Evolutionary conservation across 1,139 yeast species (phyloP).

Genomic region (Ashbya aceris): DNA sequence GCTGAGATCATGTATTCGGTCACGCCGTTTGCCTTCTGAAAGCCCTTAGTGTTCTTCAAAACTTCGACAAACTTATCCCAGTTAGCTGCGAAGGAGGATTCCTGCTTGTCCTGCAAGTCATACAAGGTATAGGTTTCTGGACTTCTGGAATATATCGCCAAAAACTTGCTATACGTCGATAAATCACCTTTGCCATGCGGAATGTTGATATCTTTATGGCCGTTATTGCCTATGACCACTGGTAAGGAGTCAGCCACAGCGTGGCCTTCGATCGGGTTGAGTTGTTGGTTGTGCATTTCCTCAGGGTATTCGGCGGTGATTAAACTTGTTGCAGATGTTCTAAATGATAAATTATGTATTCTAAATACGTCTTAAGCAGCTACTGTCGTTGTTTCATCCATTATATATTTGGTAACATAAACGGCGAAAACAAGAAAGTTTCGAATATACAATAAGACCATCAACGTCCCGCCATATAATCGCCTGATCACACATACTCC

Average conservation of each 20-base stretch:
- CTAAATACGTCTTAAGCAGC: no score
- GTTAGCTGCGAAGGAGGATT: conserved; percentile 19
- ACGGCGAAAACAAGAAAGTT: background rate
- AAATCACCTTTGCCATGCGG: conserved; percentile 17
- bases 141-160: conserved; percentile 30
- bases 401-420: conserved; percentile 1
- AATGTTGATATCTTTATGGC: conserved; percentile 9
- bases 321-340: background rate
- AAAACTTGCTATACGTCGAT: conserved; percentile 32
- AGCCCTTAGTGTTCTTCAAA: conserved; percentile 4
- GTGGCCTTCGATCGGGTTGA: conserved; percentile 2
- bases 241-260: conserved; percentile 2
- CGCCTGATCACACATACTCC: no score
- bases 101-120: conserved; percentile 26
- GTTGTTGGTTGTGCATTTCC: conserved; percentile 4
- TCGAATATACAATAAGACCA: background rate
- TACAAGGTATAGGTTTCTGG: conserved; percentile 12
- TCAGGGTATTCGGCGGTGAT: background rate
- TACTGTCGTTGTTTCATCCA: background rate
- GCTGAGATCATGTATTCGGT: conserved; percentile 18
- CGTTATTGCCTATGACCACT: conserved; percentile 4
- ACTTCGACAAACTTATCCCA: conserved; percentile 22
- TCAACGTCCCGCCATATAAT: no score
- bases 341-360: no score
- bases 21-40: conserved; percentile 11